Conservation (phyloP, 306 rosid genomes). For the Arachis stenosperma region DNA sequence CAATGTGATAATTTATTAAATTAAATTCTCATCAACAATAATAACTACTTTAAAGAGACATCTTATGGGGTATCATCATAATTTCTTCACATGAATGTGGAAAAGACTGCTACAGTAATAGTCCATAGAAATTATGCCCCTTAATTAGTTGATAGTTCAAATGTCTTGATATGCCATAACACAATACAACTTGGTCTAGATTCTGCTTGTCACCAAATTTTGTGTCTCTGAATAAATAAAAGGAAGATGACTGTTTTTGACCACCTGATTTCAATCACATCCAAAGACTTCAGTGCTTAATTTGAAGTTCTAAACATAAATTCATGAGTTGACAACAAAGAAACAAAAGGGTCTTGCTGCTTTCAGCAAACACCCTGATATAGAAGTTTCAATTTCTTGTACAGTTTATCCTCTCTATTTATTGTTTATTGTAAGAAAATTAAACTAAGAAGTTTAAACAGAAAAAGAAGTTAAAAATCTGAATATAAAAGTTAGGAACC, state of each 20-base stretch:
- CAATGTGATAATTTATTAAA: constrained; percentile 31
- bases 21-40: constrained; percentile 26
- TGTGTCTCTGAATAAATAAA: constrained; percentile 26
- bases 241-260: constrained; percentile 40
- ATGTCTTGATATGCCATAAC: constrained; percentile 45
- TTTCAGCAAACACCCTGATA: constrained; percentile 35
- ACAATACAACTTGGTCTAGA: constrained; percentile 23
- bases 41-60: constrained; percentile 33
- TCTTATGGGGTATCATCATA: constrained; percentile 32
- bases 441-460: no score
- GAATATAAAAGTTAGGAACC: no score
- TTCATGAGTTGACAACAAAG: constrained; percentile 35
- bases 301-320: constrained; percentile 24
- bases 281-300: constrained; percentile 33
- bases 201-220: constrained; percentile 28
- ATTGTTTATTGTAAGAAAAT: no score
- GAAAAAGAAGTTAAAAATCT: no score
- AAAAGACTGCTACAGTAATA: constrained; percentile 33
- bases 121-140: constrained; percentile 35
- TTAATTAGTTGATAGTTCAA: constrained; percentile 35
- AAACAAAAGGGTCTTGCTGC: constrained; percentile 29
- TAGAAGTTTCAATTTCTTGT: constrained; percentile 30
- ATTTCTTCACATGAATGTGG: constrained; percentile 37
- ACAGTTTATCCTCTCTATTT: neutral
- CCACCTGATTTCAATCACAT: constrained; percentile 46